Evolutionary conservation across 495 filamentous ascomycete genomes (phyloP).

Genomic region (Staphylotrichum longicolle): DNA sequence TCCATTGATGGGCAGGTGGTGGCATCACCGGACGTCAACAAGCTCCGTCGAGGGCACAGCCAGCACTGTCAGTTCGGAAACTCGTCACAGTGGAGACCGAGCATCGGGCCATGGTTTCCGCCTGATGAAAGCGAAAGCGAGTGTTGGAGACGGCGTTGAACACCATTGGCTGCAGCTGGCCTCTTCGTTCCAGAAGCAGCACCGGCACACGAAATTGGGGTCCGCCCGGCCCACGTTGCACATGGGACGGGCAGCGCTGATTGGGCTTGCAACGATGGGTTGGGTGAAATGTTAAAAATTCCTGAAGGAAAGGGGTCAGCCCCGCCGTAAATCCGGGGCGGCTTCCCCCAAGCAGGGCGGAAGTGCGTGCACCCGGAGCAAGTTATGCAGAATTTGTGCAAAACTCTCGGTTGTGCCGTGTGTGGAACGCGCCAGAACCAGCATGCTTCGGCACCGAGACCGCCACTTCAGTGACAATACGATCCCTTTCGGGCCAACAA

Average conservation of each 20-base stretch:
- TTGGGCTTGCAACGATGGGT: constrained; percentile 1
- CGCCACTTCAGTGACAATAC: too few relatives aligned
- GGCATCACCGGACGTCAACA: too few relatives aligned
- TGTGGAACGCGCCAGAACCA: background rate
- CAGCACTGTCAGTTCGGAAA: background rate
- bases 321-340: constrained; percentile 12
- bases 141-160: background rate
- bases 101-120: background rate
- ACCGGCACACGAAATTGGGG: constrained; percentile 8
- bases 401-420: background rate
- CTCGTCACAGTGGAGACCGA: background rate
- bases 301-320: background rate
- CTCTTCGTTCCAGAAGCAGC: background rate
- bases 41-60: too few relatives aligned
- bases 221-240: background rate
- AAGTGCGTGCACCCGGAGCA: background rate
- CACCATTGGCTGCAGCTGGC: background rate
- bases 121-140: constrained; percentile 13
- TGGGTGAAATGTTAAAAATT: constrained; percentile 1
- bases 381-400: constrained; percentile 6
- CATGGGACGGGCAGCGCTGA: background rate
- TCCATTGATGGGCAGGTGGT: too few relatives aligned
- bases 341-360: background rate
- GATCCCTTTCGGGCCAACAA: background rate
- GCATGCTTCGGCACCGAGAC: background rate